Evolutionary conservation across 768 basidiomycete species (phyloP).

Genomic region (Pisolithus orientalis): DNA sequence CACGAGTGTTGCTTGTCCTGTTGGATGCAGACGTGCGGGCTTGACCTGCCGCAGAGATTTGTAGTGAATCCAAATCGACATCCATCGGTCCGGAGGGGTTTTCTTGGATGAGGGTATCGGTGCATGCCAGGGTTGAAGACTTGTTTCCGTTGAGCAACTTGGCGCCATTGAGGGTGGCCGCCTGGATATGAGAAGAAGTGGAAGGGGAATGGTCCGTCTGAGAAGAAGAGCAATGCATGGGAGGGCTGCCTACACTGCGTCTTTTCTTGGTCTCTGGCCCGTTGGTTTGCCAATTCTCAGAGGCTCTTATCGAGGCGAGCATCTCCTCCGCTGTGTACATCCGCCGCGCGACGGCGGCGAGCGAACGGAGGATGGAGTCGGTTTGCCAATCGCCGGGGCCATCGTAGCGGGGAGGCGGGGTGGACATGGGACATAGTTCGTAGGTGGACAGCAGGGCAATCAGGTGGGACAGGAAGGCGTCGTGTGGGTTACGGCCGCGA

Average conservation of each 20-base stretch:
- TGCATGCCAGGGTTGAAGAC: conserved; percentile 17
- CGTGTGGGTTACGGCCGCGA: conserved; percentile 14
- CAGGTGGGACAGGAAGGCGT: conserved; percentile 48
- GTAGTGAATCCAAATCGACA: conserved; percentile 26
- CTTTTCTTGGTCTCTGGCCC: conserved; percentile 42
- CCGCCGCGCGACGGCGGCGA: conserved; percentile 44
- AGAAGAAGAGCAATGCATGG: conserved; percentile 26
- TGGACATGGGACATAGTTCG: conserved; percentile 45
- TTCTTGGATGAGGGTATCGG: conserved; percentile 12
- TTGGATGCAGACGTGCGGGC: conserved; percentile 9
- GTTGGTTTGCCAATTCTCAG: conserved; percentile 26
- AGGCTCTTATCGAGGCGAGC: conserved; percentile 34
- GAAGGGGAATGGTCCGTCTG: conserved; percentile 16
- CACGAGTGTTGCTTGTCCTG: conserved; percentile 24
- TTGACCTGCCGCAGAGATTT: conserved; percentile 19
- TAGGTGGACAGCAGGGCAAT: conserved; percentile 54
- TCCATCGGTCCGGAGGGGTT: conserved; percentile 11
- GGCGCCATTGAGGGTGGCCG: conserved; percentile 13
- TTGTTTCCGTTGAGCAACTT: conserved; percentile 10
- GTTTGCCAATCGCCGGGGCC: conserved; percentile 56
- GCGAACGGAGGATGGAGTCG: conserved; percentile 47
- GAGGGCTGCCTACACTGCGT: conserved; percentile 33
- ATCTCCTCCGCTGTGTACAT: conserved; percentile 52
- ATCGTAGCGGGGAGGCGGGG: conserved; percentile 48
- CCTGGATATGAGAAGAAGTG: conserved; percentile 17